Evolutionary conservation across 805 yeast genomes (phyloP).

Genomic region (Wickerhamomyces subpelliculosus): DNA sequence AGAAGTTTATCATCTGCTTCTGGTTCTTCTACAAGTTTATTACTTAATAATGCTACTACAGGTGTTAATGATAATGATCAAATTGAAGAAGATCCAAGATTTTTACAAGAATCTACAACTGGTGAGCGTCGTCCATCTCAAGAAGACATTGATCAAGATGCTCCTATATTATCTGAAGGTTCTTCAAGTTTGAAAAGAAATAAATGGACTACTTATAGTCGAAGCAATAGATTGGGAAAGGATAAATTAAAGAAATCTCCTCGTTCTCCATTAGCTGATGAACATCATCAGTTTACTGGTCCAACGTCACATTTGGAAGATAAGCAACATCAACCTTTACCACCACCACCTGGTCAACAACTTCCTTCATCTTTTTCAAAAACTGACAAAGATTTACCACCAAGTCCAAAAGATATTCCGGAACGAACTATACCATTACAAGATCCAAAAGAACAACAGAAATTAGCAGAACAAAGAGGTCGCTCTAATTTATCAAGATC

Average conservation of each 20-base stretch:
- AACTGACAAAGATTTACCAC: conserved; percentile 5
- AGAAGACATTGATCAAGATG: conserved; percentile 19
- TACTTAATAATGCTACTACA: no score
- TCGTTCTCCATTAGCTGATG: conserved; percentile 12
- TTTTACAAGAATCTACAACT: conserved; percentile 1
- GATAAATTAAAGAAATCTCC: conserved; percentile 3
- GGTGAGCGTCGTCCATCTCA: conserved; percentile 1
- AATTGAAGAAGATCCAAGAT: conserved; percentile 2
- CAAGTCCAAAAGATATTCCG: background rate
- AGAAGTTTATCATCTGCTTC: conserved; percentile 70
- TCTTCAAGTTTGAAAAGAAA: conserved; percentile 33
- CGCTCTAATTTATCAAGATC: conserved; percentile 9
- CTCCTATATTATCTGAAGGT: conserved; percentile 12
- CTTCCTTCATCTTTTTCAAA: conserved; percentile 1
- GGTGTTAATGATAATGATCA: no score
- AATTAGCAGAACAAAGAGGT: background rate
- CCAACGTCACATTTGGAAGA: background rate
- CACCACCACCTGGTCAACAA: no score
- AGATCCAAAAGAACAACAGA: background rate
- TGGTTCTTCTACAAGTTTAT: conserved; percentile 33
- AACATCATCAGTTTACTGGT: conserved; percentile 1
- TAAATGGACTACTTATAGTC: conserved; percentile 44
- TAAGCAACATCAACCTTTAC: background rate
- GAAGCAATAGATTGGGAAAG: conserved; percentile 24
- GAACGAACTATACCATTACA: background rate